Evolutionary conservation across 352 stramenopile species (phyloP), one percentile per base, ranked within the genome.

Genomic region (Phytopythium oedochilum): DNA sequence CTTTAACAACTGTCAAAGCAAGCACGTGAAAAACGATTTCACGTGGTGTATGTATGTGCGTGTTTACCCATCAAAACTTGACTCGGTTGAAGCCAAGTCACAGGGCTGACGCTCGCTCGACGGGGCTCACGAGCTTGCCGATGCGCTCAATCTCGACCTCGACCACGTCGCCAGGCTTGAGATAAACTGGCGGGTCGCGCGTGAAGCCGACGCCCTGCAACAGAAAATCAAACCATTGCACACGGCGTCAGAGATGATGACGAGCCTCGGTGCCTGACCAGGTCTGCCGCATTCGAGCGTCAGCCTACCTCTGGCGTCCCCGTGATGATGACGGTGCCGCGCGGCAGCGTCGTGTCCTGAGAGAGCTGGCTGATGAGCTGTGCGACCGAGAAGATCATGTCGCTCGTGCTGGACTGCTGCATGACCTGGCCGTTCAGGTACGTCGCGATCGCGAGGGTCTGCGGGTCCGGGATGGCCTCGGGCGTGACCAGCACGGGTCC

Each of bases 371-470:
- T 92, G 55, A 97, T 94, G 28, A 97, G 66, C 61, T 93, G 73
- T 2, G 83, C 75, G 0, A 97, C 82, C 3, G 75, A 86, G 65
- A 96, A 97, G 64, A 97, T 96, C 85, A 97, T 96, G 71, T 97
- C 88, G 25, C 68, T 55, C 40, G 90, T 97, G 51, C 75, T 94
- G 23, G 86, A 96, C 53, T 93, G 78, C 61, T 97, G 90, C 68
- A 96, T 83, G 43, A 79, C 70, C 35, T 87, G 66, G 31, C 80
- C 83, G 55, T 97, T 96, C 34, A 97, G 54, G 40, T 78, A 73
- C 20, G 87, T 96, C 22, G 73, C 68, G 53, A 96, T 90, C 28
- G 68, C 57, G 8, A 97, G 74, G 17, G 70, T 70, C 65, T 96
- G 78, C 15, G 83, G 83, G 68, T 95, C 80, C 3, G 68, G 69